Base-by-base conservation (phyloP, 371 early-diverging fungal species). In the Mucor circinelloides region DNA sequence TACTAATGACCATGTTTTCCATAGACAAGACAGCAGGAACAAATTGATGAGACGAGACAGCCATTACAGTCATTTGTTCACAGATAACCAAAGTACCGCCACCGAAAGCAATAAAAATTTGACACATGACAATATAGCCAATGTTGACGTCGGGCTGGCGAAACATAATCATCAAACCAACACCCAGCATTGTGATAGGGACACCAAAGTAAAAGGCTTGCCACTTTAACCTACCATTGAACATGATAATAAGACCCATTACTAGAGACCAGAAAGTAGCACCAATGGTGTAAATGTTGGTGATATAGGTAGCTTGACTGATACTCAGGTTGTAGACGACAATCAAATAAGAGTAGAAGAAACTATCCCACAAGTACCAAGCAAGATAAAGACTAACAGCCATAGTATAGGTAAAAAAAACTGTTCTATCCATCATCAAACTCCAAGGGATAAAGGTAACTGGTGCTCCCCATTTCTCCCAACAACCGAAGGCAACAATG, bases 41-140 rank as follows among this genome's bases (percentile, higher is more conserved):
- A 31, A 59, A 64, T 25, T 69, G 64, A 52, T 69, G 69, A 10
- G 59, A 50, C 1, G 69, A 28, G 42, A 69, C 64, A 15, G 69
- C 64, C 69, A 69, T 69, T 19, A 69, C 69, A 42, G 69, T 69
- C 69, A 69, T 69, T 64, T 69, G 69, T 19, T 69, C 60, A 69
- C 69, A 69, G 54, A 69, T 69, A 54, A 69, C 69, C 31, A 69
- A 64, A 9, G 69, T 69, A 44, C 69, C 69, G 50, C 69, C 69
- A 54, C 69, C 69, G 30, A 69, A 58, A 17, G 69, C 64, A 64
- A 69, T 69, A 12, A 69, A 69, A 12, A 69, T 69, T 36, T 64
- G 69, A 64, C 69, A 69, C 69, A 69, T 69, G 21, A 63, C 58
- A 52, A 69, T 69, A 21, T 52, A 69, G 56, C 69, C 69, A 27